Percentiles rank a stretch among this genome's conserved stretches.
Evolutionary conservation across 495 filamentous ascomycete species (phyloP).

Genomic region (Xylaria curta): DNA sequence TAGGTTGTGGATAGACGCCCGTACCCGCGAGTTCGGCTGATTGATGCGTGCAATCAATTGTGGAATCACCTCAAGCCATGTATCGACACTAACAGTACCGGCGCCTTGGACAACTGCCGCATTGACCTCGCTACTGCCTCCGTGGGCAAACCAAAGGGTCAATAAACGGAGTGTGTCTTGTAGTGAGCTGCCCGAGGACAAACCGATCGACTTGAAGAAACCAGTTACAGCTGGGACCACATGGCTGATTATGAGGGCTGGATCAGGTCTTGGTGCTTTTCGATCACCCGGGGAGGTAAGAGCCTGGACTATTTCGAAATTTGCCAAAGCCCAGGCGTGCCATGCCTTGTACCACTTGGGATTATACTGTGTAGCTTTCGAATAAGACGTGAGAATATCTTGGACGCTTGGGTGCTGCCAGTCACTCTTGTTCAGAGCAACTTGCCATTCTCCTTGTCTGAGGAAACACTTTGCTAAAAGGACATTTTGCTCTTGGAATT

Average conservation of each 20-base stretch:
- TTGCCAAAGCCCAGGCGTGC: conserved; percentile 99
- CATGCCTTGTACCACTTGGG: conserved; percentile 97
- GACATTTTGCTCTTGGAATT: conserved; percentile 66
- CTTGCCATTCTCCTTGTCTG: conserved; percentile 95
- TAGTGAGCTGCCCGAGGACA: conserved; percentile 88
- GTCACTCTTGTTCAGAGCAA: conserved; percentile 78
- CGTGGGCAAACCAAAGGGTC: conserved; percentile 95
- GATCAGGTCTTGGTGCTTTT: conserved; percentile 61
- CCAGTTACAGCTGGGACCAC: conserved; percentile 93
- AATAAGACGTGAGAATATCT: conserved; percentile 84
- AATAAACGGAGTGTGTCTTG: conserved; percentile 94
- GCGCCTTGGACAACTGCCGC: conserved; percentile 87
- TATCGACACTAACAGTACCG: conserved; percentile 88
- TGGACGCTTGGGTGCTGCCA: conserved; percentile 80
- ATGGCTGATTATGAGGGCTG: conserved; percentile 75
- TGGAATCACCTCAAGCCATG: conserved; percentile 97
- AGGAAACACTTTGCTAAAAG: conserved; percentile 94
- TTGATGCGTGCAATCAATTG: conserved; percentile 98
- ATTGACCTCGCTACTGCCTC: conserved; percentile 86
- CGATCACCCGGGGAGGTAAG: conserved; percentile 67
- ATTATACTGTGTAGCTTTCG: conserved; percentile 88
- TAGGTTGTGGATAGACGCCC: conserved; percentile 87
- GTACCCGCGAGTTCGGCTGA: conserved; percentile 84
- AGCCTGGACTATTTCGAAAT: conserved; percentile 95
- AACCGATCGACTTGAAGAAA: conserved; percentile 93